phyloP scores from a whole-genome alignment of 164 flowering plant genomes.

The Litsea cubeba region DNA sequence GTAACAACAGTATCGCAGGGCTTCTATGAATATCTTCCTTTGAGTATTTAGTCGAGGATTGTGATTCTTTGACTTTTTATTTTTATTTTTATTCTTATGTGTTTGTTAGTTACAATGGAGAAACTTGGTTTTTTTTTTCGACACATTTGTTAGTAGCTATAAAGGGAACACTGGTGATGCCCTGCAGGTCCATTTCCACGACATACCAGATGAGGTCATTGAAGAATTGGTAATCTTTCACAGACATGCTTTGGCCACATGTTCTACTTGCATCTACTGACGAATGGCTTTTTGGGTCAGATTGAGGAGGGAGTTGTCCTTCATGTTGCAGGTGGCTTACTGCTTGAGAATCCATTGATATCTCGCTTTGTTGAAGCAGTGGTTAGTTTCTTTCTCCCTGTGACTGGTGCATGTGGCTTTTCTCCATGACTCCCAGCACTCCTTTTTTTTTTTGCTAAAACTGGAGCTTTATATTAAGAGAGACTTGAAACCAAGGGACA shows the following conservation, averaged over 20 bases:
- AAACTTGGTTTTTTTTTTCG: background rate
- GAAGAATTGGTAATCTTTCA: conserved; percentile 60
- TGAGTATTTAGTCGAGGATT: background rate
- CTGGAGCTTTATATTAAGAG: too few relatives aligned
- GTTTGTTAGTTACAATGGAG: too few relatives aligned
- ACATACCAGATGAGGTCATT: conserved; percentile 78
- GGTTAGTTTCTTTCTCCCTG: conserved; percentile 38
- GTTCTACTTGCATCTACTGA: background rate
- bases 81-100: too few relatives aligned
- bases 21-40: background rate
- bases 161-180: background rate
- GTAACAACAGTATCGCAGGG: background rate
- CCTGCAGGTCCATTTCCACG: conserved; percentile 76
- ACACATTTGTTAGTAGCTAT: background rate
- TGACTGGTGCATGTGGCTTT: background rate
- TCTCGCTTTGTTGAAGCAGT: conserved; percentile 70
- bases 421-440: background rate
- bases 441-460: too few relatives aligned
- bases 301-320: conserved; percentile 64
- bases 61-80: background rate
- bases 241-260: background rate
- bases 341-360: conserved; percentile 75
- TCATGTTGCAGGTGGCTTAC: conserved; percentile 85
- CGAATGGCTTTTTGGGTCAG: conserved; percentile 24
- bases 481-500: too few relatives aligned